Conservation (phyloP, 106 monocot genomes). For the Hemerocallis citrina region DNA sequence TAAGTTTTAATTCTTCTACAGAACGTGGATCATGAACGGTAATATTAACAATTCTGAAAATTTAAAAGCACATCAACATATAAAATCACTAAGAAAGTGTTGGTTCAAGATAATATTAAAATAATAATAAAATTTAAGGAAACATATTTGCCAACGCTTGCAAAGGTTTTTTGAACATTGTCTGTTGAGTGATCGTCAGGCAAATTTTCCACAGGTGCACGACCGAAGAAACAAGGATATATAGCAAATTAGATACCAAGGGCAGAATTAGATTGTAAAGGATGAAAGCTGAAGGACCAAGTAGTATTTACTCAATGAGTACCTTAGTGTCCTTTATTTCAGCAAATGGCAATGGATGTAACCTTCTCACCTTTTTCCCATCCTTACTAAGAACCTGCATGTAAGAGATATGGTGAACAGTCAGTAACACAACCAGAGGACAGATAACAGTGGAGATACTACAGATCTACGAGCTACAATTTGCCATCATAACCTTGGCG, state of each 20-base stretch:
- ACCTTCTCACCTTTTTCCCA: conserved; percentile 62
- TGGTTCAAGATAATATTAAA: no score
- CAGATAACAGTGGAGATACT: neutral
- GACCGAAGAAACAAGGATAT: conserved; percentile 23
- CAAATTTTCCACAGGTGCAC: conserved; percentile 72
- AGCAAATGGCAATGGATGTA: conserved; percentile 40
- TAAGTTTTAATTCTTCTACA: conserved; percentile 14
- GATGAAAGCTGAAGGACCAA: neutral
- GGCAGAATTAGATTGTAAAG: neutral
- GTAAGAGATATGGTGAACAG: neutral
- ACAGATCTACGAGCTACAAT: neutral
- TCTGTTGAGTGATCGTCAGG: conserved; percentile 51
- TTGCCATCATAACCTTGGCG: no score
- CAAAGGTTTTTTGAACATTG: conserved; percentile 46
- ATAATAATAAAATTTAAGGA: neutral
- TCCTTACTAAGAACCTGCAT: conserved; percentile 69
- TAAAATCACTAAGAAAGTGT: no score
- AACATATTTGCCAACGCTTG: conserved; percentile 47
- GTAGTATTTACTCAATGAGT: neutral
- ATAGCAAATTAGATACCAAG: no score
- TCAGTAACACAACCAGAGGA: neutral
- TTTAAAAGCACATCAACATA: neutral
- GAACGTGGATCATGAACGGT: conserved; percentile 45
- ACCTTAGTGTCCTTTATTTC: conserved; percentile 45
- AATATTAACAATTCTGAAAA: conserved; percentile 51